A percentile compares a stretch with the other conserved stretches of the same genome.
These are phyloP conservation scores for Monosporascus sp. DNA, from an alignment of 2,329 filamentous ascomycete genomes.

Conservation along the genomic window DNA sequence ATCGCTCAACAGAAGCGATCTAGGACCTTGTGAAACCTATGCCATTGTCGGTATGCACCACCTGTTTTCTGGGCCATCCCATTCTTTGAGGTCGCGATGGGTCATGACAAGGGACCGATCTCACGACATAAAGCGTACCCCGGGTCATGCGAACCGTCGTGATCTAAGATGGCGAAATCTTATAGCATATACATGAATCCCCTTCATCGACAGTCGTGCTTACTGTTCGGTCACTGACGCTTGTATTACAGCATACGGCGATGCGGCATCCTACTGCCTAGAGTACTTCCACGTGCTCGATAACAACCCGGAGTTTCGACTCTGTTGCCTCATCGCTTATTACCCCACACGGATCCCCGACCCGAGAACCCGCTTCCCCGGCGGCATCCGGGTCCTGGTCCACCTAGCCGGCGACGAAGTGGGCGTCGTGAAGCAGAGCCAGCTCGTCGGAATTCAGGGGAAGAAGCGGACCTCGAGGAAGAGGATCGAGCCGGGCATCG, in stretches of 20 bases:
- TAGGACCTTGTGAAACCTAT: slow-evolving; percentile 37
- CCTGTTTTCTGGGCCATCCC: background rate
- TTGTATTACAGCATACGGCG: slow-evolving; percentile 32
- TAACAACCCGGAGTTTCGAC: slow-evolving; percentile 38
- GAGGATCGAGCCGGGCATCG: slow-evolving; percentile 30
- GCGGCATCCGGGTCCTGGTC: slow-evolving; percentile 32
- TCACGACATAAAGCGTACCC: too few relatives aligned
- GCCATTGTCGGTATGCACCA: slow-evolving; percentile 35
- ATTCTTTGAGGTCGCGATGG: too few relatives aligned
- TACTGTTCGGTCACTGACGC: slow-evolving; percentile 1
- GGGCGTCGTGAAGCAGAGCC: slow-evolving; percentile 34
- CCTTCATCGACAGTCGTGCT: background rate
- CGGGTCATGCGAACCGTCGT: too few relatives aligned
- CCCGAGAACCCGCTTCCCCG: slow-evolving; percentile 34
- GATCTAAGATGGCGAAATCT: background rate
- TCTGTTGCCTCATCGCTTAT: slow-evolving; percentile 38
- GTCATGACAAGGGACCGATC: too few relatives aligned
- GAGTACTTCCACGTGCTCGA: slow-evolving; percentile 40
- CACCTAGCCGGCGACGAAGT: slow-evolving; percentile 36
- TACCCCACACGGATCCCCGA: slow-evolving; percentile 40
- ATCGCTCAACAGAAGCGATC: slow-evolving; percentile 24
- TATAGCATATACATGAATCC: too few relatives aligned
- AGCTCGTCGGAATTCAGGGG: slow-evolving; percentile 40
- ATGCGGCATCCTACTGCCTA: slow-evolving; percentile 36
- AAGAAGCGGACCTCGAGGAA: slow-evolving; percentile 30